Percentiles rank a stretch among this genome's conserved stretches.
Evolutionary conservation across 371 early-diverging fungal genomes (phyloP).

Genomic region (Smittium culicis): DNA sequence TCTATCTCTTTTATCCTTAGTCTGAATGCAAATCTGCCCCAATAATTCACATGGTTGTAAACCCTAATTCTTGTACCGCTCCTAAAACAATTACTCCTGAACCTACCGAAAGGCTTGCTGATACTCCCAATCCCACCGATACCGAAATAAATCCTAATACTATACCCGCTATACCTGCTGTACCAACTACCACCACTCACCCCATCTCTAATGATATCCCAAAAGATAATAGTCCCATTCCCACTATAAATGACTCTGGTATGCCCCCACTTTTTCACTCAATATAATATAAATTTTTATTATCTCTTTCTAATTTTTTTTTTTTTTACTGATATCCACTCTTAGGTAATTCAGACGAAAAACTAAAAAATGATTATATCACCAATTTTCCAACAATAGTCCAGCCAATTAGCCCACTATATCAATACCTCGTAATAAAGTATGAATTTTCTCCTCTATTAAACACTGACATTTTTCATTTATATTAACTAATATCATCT

Average conservation of each 20-base stretch:
- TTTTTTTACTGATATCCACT: no score
- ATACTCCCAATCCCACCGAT: conserved; percentile 5
- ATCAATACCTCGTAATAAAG: background rate
- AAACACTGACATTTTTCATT: background rate
- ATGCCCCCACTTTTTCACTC: no score
- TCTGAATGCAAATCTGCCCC: background rate
- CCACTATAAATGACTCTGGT: background rate
- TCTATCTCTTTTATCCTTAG: background rate
- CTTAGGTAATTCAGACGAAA: no score
- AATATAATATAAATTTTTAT: no score
- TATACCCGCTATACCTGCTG: background rate
- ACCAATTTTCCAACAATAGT: background rate
- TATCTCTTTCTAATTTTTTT: no score
- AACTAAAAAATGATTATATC: no score
- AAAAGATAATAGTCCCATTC: background rate
- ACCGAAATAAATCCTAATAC: background rate
- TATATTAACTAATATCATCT: no score
- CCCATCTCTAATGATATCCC: background rate
- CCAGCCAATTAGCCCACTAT: background rate
- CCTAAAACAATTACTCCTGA: background rate
- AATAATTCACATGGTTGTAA: conserved; percentile 10
- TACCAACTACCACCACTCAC: background rate
- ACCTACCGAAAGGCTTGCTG: background rate
- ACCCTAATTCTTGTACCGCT: background rate
- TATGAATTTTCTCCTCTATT: background rate